phyloP scores from a whole-genome alignment of 2,329 filamentous ascomycete genomes.

The Phaeosphaeriaceae sp. region DNA sequence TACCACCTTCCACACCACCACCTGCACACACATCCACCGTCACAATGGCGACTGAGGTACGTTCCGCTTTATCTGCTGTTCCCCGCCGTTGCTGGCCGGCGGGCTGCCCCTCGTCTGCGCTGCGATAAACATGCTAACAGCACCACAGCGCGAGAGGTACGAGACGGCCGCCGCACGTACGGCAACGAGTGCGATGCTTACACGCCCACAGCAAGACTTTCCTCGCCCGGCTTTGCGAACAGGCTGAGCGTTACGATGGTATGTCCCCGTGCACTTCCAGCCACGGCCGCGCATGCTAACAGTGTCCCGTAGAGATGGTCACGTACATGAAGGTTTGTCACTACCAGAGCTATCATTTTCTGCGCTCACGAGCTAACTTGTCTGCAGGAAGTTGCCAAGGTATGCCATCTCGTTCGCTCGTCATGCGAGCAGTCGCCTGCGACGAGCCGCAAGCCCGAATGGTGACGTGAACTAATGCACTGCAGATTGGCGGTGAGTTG shows the following conservation, averaged over 20 bases:
- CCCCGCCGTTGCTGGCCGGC: slow-evolving; percentile 46
- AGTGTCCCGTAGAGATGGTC: slow-evolving; percentile 77
- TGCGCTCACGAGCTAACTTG: slow-evolving; percentile 42
- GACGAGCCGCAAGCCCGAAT: slow-evolving; percentile 12
- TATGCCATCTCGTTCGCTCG: slow-evolving; percentile 51
- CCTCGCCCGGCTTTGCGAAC: slow-evolving; percentile 99
- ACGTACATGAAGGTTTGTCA: slow-evolving; percentile 90
- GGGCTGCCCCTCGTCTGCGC: slow-evolving; percentile 46
- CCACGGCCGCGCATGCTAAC: slow-evolving; percentile 41
- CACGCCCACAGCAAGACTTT: slow-evolving; percentile 77
- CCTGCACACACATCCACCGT: slow-evolving; percentile 22
- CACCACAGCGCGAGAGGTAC: slow-evolving; percentile 59
- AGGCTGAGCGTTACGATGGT: slow-evolving; percentile 99
- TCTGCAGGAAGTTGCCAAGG: slow-evolving; percentile 88
- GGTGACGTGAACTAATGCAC: slow-evolving; percentile 26
- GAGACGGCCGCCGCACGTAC: slow-evolving; percentile 20
- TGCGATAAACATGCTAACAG: slow-evolving; percentile 47
- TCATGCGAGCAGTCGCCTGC: slow-evolving; percentile 28
- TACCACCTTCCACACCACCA: slow-evolving; percentile 17
- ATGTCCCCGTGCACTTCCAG: slow-evolving; percentile 47
- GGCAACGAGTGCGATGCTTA: slow-evolving; percentile 31
- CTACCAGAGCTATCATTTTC: background rate
- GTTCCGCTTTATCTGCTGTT: slow-evolving; percentile 49
- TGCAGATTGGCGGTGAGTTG: slow-evolving; percentile 70
- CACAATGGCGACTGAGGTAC: slow-evolving; percentile 70